Evolutionary conservation across 1,284 basidiomycete species (phyloP), one percentile per base, ranked within the genome.

Genomic region (Ceratobasidium papillatum): DNA sequence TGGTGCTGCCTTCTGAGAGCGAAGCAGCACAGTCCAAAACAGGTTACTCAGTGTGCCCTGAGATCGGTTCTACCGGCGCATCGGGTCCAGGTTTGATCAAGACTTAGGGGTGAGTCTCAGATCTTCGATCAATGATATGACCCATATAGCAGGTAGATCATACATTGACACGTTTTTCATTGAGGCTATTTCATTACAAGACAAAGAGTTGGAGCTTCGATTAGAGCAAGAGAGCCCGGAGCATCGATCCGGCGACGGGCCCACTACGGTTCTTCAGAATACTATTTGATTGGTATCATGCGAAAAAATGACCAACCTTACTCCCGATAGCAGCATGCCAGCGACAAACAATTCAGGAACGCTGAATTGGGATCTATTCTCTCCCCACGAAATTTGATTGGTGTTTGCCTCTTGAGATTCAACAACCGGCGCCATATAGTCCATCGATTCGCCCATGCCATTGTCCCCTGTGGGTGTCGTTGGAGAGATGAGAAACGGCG

Each of bases 231-330:
- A 49, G 47, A 49, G 47, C 47, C n/a, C 47, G 47, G 47, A 49
- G 11, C 47, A 49, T 49, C 19, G 47, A 49, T 17, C 47, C 47
- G 19, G 47, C 47, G 7, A n/a, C 47, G 19, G 47, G 47, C 11
- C 47, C 47, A 9, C 47, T 49, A 49, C 19, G 19, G 4, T 49
- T n/a, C 19, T 4, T 49, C 47, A 49, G 47, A 19, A 58, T 58
- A 19, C 11, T 14, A 32, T 32, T 22, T 5, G 27, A 36, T 12
- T 41, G 25, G 8, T 62, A 36, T 41, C 36, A 34, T 7, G 30
- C 34, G 59, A 7, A 62, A 41, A 62, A 49, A 49, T 17, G n/a
- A 62, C 59, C 38, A 5, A 62, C 59, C 7, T 62, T 62, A 32
- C 59, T 34, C 59, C 36, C 3, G 59, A 32, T 11, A 62, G n/a